phyloP scores from a whole-genome alignment of 495 filamentous ascomycete species.

The Barbatosphaeria neglecta region DNA sequence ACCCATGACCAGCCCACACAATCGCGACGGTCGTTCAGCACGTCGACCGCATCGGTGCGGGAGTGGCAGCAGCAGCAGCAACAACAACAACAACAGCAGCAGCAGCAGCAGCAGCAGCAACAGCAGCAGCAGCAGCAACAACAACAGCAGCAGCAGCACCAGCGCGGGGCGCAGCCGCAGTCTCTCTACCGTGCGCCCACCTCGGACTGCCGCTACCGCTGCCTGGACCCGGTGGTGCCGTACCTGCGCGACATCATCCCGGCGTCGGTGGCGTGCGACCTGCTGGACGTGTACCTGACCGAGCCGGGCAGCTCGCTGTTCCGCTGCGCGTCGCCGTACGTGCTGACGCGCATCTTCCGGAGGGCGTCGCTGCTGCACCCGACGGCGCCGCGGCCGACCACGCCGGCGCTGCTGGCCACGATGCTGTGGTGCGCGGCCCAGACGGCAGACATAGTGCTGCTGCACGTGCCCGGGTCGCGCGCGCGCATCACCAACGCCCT shows the following conservation, averaged over 20 bases:
- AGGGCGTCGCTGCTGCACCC: conserved; percentile 63
- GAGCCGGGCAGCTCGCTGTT: conserved; percentile 54
- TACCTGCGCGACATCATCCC: conserved; percentile 56
- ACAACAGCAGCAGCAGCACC: too few species aligned
- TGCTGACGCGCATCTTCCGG: conserved; percentile 67
- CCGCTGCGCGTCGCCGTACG: conserved; percentile 60
- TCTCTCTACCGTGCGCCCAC: conserved; percentile 3
- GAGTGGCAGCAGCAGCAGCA: neutral
- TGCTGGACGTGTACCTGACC: conserved; percentile 62
- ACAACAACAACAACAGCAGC: too few species aligned
- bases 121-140: too few species aligned
- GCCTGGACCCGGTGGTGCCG: conserved; percentile 47
- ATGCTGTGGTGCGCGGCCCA: conserved; percentile 76
- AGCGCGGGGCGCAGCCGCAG: too few species aligned
- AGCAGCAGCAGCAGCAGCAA: too few species aligned
- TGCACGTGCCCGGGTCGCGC: conserved; percentile 3
- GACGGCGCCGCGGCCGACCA: conserved; percentile 54
- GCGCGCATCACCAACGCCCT: conserved; percentile 3
- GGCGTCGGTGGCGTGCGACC: conserved; percentile 54
- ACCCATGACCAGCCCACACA: neutral
- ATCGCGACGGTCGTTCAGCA: conserved; percentile 3
- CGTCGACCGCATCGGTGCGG: neutral
- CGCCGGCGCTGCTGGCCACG: conserved; percentile 60
- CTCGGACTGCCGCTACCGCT: conserved; percentile 4
- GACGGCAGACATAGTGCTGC: conserved; percentile 54